phyloP scores from a whole-genome alignment of 2,329 filamentous ascomycete genomes.

The Aspergillus fumigatus region DNA sequence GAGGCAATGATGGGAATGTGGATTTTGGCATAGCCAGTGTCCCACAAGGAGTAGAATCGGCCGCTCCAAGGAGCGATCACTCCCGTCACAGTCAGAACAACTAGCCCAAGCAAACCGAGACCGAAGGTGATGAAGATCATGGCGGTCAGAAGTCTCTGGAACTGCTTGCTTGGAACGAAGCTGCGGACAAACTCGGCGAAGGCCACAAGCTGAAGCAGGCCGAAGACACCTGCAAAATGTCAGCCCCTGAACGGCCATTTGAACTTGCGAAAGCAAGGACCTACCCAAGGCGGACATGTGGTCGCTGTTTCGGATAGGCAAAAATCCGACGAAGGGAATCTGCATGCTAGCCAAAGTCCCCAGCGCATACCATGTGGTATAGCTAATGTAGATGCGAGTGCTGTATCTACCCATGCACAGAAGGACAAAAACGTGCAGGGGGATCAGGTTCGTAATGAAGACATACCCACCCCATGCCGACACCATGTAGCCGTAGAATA shows the following conservation, averaged over 20 bases:
- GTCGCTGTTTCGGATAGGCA: slow-evolving; percentile 93
- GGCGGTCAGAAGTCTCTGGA: slow-evolving; percentile 79
- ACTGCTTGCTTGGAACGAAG: slow-evolving; percentile 88
- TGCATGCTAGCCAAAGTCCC: slow-evolving; percentile 98
- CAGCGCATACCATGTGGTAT: slow-evolving; percentile 96
- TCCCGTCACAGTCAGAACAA: slow-evolving; percentile 76
- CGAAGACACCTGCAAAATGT: slow-evolving; percentile 70
- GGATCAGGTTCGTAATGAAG: slow-evolving; percentile 97
- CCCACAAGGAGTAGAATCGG: slow-evolving; percentile 98
- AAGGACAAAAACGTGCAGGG: slow-evolving; percentile 87
- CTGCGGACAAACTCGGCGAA: slow-evolving; percentile 86
- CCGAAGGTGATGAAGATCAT: slow-evolving; percentile 71
- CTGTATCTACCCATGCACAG: slow-evolving; percentile 97
- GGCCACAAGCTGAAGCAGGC: slow-evolving; percentile 85
- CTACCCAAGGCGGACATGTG: slow-evolving; percentile 94
- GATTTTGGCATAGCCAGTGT: slow-evolving; percentile 97
- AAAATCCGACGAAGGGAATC: slow-evolving; percentile 96
- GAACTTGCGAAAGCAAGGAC: slow-evolving; percentile 22
- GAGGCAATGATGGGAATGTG: slow-evolving; percentile 99
- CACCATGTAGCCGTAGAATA: slow-evolving; percentile 99
- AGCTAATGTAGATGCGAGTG: slow-evolving; percentile 88
- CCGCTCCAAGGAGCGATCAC: slow-evolving; percentile 97
- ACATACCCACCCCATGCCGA: slow-evolving; percentile 99
- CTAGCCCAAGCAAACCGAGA: slow-evolving; percentile 69
- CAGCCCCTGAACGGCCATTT: slow-evolving; percentile 9